Conservation (phyloP, 2,329 filamentous ascomycete species). For the Exophiala aquamarina region DNA sequence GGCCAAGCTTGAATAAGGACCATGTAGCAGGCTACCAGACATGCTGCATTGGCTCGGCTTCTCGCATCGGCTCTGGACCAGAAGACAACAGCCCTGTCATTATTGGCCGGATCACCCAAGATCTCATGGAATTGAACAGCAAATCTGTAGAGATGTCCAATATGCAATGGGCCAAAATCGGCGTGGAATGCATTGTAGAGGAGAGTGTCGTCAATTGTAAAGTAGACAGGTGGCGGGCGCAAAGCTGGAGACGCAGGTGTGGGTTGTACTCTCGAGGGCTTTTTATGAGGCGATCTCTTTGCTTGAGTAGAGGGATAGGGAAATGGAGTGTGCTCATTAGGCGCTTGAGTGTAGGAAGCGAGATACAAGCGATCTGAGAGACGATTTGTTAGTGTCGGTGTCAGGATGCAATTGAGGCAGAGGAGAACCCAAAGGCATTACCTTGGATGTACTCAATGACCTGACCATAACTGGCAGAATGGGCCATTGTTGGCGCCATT, state of each 20-base stretch:
- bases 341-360: slow-evolving; percentile 82
- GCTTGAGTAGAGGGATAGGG: slow-evolving; percentile 67
- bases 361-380: slow-evolving; percentile 84
- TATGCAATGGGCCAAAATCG: slow-evolving; percentile 96
- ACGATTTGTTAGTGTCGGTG: slow-evolving; percentile 15
- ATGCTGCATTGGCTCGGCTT: slow-evolving; percentile 87
- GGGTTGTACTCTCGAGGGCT: slow-evolving; percentile 64
- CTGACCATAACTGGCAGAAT: slow-evolving; percentile 71
- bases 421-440: slow-evolving; percentile 42
- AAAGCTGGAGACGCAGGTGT: slow-evolving; percentile 53
- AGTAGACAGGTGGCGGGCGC: slow-evolving; percentile 76
- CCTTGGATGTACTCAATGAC: slow-evolving; percentile 96
- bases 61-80: slow-evolving; percentile 91
- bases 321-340: slow-evolving; percentile 79
- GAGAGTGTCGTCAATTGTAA: slow-evolving; percentile 87
- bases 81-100: slow-evolving; percentile 87
- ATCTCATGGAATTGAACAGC: slow-evolving; percentile 95
- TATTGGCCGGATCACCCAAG: slow-evolving; percentile 85
- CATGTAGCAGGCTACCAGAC: slow-evolving; percentile 97
- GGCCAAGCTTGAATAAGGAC: slow-evolving; percentile 97
- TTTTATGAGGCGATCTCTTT: slow-evolving; percentile 71
- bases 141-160: slow-evolving; percentile 95
- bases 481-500: slow-evolving; percentile 32
- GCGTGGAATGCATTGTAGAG: slow-evolving; percentile 98
- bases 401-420: slow-evolving; percentile 36